A percentile compares a stretch with the other conserved stretches of the same genome.
Evolutionary conservation across 192 early-diverging fungal species (phyloP).

Genomic region (Podila clonocystis): DNA sequence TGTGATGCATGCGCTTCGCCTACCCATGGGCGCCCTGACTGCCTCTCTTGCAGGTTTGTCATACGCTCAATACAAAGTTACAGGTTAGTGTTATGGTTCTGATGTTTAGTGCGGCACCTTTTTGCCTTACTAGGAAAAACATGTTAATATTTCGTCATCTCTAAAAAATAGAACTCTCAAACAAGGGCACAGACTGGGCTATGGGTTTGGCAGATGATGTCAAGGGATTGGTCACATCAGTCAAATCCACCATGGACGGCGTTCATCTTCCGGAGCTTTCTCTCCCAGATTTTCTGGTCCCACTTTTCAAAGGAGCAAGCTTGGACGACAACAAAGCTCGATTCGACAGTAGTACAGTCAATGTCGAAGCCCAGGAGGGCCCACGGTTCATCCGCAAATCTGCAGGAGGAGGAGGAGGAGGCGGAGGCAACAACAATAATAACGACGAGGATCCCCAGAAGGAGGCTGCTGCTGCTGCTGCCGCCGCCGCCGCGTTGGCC

Average conservation of each 20-base stretch:
- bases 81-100: slow-evolving; percentile 46
- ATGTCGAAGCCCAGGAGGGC: slow-evolving; percentile 30
- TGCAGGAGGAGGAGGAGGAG: slow-evolving; percentile 15
- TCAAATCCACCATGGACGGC: slow-evolving; percentile 45
- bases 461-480: slow-evolving; percentile 41
- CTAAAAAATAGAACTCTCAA: slow-evolving; percentile 34
- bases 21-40: slow-evolving; percentile 68
- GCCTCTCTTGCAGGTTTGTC: slow-evolving; percentile 68
- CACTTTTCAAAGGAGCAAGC: slow-evolving; percentile 52
- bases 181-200: slow-evolving; percentile 49
- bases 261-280: slow-evolving; percentile 50
- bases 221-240: slow-evolving; percentile 25
- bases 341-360: slow-evolving; percentile 1
- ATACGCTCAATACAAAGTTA: slow-evolving; percentile 70
- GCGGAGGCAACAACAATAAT: slow-evolving; percentile 34
- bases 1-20: slow-evolving; percentile 56
- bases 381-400: slow-evolving; percentile 45
- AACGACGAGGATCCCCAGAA: slow-evolving; percentile 29
- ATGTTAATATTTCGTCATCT: not conserved
- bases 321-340: slow-evolving; percentile 45
- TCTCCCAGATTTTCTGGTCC: slow-evolving; percentile 42
- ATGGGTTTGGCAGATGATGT: slow-evolving; percentile 46
- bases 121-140: not conserved
- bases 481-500: slow-evolving; percentile 51
- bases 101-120: not conserved